Evolutionary conservation across 192 early-diverging fungal genomes (phyloP).

Genomic region (Rhizophagus sp.): DNA sequence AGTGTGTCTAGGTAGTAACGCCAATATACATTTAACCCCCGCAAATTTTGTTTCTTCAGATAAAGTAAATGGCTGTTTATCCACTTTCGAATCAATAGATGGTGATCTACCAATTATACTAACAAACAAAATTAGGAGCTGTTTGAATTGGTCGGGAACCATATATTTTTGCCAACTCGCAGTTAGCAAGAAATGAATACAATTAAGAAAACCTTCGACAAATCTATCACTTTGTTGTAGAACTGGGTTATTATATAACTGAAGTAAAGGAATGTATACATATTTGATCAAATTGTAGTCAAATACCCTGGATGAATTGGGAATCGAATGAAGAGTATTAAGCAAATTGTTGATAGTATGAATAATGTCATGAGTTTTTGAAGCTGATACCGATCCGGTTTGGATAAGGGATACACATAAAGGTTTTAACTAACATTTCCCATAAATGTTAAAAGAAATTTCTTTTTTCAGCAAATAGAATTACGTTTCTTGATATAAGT

Average conservation of each 20-base stretch:
- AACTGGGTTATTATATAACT: slow-evolving; percentile 7
- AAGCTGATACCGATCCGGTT: neutral
- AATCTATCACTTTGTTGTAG: slow-evolving; percentile 24
- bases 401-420: slow-evolving; percentile 25
- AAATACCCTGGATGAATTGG: slow-evolving; percentile 18
- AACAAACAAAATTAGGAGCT: slow-evolving; percentile 32
- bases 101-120: slow-evolving; percentile 22
- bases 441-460: neutral
- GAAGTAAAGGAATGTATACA: slow-evolving; percentile 30
- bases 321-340: slow-evolving; percentile 9
- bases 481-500: neutral
- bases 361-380: slow-evolving; percentile 5
- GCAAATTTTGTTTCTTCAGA: slow-evolving; percentile 39
- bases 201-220: slow-evolving; percentile 31
- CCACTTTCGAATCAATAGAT: neutral
- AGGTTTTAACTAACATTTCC: slow-evolving; percentile 26
- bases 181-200: slow-evolving; percentile 26
- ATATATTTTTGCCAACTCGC: slow-evolving; percentile 27
- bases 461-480: neutral
- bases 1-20: slow-evolving; percentile 11
- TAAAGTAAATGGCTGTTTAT: neutral
- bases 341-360: neutral
- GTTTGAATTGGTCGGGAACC: slow-evolving; percentile 12
- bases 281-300: slow-evolving; percentile 30
- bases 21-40: slow-evolving; percentile 31